Conservation (phyloP, 306 rosid genomes). For the Herpetospermum pedunculosum region DNA sequence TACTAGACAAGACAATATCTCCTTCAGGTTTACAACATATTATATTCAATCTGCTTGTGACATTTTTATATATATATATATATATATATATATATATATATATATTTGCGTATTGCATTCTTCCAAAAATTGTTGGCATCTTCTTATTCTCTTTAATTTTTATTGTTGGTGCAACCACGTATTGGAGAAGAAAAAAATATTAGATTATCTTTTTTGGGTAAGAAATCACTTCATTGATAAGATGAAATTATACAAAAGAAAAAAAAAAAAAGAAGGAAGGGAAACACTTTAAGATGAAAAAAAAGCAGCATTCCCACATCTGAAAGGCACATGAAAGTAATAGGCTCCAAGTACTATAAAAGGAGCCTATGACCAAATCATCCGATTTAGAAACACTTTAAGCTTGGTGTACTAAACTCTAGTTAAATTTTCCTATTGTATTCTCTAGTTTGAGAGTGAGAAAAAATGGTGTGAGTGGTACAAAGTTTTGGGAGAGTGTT, state of each 20-base stretch:
- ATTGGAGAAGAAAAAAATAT: neutral
- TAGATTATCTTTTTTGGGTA: neutral
- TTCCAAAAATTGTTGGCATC: neutral
- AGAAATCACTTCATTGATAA: neutral
- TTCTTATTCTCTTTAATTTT: neutral
- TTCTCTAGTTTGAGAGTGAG: too few species aligned
- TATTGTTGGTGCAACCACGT: neutral
- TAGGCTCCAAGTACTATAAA: too few species aligned
- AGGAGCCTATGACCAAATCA: too few species aligned
- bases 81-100: neutral
- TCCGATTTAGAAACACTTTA: too few species aligned
- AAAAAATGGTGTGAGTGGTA: too few species aligned
- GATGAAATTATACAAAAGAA: neutral
- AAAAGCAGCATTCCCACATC: too few species aligned
- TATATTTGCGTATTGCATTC: neutral
- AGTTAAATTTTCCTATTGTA: too few species aligned
- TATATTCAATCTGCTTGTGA: neutral
- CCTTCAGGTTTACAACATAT: slow-evolving; percentile 51
- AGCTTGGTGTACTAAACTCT: too few species aligned
- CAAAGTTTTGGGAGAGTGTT: too few species aligned
- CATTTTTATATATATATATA: neutral
- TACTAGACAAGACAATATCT: slow-evolving; percentile 77
- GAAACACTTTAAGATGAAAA: too few species aligned
- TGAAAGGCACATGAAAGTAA: too few species aligned
- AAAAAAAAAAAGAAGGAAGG: too few species aligned